A percentile compares a stretch with the other conserved stretches of the same genome.
Conservation (phyloP, 2,329 filamentous ascomycete genomes). For the Colletotrichum echinochloae region DNA sequence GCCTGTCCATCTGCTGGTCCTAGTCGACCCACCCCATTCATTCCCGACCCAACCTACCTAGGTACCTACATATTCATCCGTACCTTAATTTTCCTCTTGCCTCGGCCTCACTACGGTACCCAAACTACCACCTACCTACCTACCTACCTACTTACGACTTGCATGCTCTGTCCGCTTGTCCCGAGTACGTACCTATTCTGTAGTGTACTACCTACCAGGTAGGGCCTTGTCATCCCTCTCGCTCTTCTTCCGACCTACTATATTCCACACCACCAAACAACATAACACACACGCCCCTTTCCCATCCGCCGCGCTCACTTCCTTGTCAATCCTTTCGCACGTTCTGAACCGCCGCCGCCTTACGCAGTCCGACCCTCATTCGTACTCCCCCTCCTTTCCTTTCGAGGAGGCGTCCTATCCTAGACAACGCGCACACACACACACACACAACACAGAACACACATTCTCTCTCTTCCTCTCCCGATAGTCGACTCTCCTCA, state of each 20-base stretch:
- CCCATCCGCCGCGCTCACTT: constrained; percentile 1
- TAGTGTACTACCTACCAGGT: too few species aligned
- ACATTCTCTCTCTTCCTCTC: background rate
- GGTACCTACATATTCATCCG: constrained; percentile 12
- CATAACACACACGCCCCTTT: background rate
- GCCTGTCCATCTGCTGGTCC: constrained; percentile 15
- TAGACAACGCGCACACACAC: too few species aligned
- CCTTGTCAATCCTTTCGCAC: constrained; percentile 32
- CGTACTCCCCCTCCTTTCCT: constrained; percentile 28
- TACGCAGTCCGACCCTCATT: constrained; percentile 37
- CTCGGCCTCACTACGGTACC: background rate
- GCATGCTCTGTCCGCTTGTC: background rate
- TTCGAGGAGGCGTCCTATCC: constrained; percentile 9
- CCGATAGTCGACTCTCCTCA: constrained; percentile 2
- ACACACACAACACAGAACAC: constrained; percentile 5
- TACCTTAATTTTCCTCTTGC: constrained; percentile 8
- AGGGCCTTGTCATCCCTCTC: background rate
- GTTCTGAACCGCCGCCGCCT: constrained; percentile 37
- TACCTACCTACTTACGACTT: background rate
- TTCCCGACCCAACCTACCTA: constrained; percentile 1
- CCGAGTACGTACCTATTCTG: background rate
- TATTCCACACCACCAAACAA: background rate
- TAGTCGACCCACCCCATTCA: constrained; percentile 11
- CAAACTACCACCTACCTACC: background rate
- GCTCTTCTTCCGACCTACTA: too few species aligned